Percentiles rank a stretch among this genome's conserved stretches.
Evolutionary conservation across 202 grass and related monocot species (phyloP).

Genomic region (Panicum hallii): DNA sequence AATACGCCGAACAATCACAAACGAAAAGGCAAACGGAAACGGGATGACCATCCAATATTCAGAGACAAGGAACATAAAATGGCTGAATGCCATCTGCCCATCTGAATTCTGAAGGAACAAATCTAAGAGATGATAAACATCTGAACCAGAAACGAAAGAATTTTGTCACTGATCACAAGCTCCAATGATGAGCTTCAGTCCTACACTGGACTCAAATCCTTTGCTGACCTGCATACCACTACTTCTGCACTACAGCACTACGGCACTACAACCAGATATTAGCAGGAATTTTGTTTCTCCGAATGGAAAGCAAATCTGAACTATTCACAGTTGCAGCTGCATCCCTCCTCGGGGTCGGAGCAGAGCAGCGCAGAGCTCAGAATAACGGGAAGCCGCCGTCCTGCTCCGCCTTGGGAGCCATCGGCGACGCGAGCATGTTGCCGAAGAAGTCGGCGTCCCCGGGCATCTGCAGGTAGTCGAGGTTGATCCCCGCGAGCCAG

Average conservation of each 20-base stretch:
- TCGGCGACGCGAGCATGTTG: conserved; percentile 33
- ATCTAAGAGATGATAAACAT: background rate
- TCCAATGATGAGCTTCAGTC: conserved; percentile 4
- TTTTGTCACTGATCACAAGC: background rate
- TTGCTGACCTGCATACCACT: background rate
- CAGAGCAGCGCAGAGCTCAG: background rate
- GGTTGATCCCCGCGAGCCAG: conserved; percentile 77
- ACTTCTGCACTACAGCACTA: background rate
- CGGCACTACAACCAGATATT: background rate
- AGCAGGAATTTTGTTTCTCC: background rate
- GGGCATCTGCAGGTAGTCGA: conserved; percentile 67
- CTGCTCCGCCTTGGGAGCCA: conserved; percentile 25
- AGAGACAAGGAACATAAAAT: background rate
- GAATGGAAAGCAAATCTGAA: conserved; percentile 31
- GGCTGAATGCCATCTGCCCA: background rate
- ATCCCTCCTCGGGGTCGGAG: background rate
- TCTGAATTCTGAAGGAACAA: background rate
- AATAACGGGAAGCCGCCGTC: conserved; percentile 9
- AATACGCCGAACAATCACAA: too few species aligned
- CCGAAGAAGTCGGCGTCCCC: conserved; percentile 33
- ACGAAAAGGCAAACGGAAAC: too few species aligned
- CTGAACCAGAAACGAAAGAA: background rate
- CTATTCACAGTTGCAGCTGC: conserved; percentile 16
- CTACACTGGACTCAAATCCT: conserved; percentile 19
- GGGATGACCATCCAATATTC: too few species aligned